Conservation (phyloP, 257 asterid species). For the Solanum ossicruentum region DNA sequence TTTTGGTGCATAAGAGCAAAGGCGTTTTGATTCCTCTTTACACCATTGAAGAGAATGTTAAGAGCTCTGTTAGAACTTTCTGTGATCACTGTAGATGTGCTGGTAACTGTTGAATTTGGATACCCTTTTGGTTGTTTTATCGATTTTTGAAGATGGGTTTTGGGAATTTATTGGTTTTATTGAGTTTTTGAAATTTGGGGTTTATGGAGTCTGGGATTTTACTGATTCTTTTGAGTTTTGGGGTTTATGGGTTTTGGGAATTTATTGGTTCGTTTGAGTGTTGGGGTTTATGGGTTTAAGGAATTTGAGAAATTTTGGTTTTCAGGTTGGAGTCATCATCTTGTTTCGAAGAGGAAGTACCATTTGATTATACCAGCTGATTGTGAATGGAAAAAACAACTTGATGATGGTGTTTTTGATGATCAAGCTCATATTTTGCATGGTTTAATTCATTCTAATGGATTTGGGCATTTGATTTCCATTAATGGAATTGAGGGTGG, state of each 20-base stretch:
- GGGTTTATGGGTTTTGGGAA: background rate
- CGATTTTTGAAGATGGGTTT: background rate
- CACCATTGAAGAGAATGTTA: slow-evolving; percentile 65
- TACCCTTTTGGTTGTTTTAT: background rate
- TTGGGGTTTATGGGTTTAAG: background rate
- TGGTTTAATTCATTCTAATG: slow-evolving; percentile 84
- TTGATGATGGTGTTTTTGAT: slow-evolving; percentile 41
- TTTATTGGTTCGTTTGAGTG: background rate
- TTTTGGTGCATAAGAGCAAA: slow-evolving; percentile 46
- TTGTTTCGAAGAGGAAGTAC: slow-evolving; percentile 71
- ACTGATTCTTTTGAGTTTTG: background rate
- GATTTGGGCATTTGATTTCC: slow-evolving; percentile 72
- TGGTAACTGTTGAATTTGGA: slow-evolving; percentile 15
- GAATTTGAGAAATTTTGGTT: background rate
- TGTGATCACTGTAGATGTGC: slow-evolving; percentile 72
- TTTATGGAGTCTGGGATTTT: background rate
- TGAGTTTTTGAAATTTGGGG: background rate
- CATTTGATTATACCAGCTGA: slow-evolving; percentile 74
- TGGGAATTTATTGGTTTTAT: background rate
- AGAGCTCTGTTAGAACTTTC: slow-evolving; percentile 32
- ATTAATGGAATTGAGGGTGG: slow-evolving; percentile 87
- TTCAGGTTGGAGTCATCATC: slow-evolving; percentile 87
- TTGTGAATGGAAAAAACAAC: slow-evolving; percentile 59
- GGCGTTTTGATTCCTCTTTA: slow-evolving; percentile 61
- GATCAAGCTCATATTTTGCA: slow-evolving; percentile 59